Evolutionary conservation across 306 rosid species (phyloP), one percentile per base, ranked within the genome.

Genomic region (Malus asiatica): DNA sequence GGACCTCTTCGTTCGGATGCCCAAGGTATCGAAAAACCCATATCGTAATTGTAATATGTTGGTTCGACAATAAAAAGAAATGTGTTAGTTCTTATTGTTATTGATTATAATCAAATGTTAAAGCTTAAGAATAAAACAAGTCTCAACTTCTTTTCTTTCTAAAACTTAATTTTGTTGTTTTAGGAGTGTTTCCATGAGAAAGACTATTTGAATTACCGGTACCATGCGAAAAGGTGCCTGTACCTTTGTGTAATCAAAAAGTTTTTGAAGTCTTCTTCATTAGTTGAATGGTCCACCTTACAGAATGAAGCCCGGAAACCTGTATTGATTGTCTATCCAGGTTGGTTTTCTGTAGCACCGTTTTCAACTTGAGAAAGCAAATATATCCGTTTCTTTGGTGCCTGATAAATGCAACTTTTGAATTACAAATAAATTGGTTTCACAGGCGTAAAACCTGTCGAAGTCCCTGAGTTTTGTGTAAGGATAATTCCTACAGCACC

Each of bases 101-200:
- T 52, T 5, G 27, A 32, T 51, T 3, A 6, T 38, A 66, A 1
- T 65, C 33, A 30, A 58, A 48, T 27, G 19, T 64, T 57, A 59
- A 20, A 52, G n/a, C 53, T 48, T 14, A 14, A 48, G 53, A 48
- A 48, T 48, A 48, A 48, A 16, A 20, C 11, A 29, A 4, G 8
- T 44, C 20, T 44, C 20, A 10, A 52, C 75, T 46, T 64, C 23
- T 80, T 48, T 48, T 48, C 53, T 14, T 14, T 48, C 19, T 14
- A 48, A 48, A 4, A 64, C 45, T 30, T 62, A 48, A 45, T 79
- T 25, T 11, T 80, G 66, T 65, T 69, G 68, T 80, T 78, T 71
- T 83, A 95, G 99, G 97, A 89, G 78, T 89, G 97, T 81, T 92
- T 95, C 77, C 93, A 78, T 6, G 97, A 90, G 92, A 95, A 95